Base-by-base conservation (phyloP, 768 basidiomycete species). In the Suillus alpinus region DNA sequence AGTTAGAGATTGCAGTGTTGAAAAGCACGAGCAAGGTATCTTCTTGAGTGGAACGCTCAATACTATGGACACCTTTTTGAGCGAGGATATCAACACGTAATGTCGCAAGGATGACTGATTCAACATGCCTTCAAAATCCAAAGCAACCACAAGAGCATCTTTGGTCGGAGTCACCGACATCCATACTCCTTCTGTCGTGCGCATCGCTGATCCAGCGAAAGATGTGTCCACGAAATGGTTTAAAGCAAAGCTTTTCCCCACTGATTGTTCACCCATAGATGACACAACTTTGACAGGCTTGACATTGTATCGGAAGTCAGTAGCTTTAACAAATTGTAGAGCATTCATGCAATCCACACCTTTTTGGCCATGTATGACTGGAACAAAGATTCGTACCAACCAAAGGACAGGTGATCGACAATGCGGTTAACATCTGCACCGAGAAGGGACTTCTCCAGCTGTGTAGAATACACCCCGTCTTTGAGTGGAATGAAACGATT, bases 241-340 rank as follows among this genome's bases (percentile, higher is more conserved):
- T 36, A 87, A 67, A 0, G 81, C 72, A 58, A 79, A 87, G 57
- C 80, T 83, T 65, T 86, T 86, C 0, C 86, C 86, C 1, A 87
- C 86, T 0, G 84, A 86, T 65, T 87, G 86, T 66, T 86, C 85
- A 1, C 85, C 86, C 86, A 87, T 86, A 0, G 86, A 87, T 0
- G 86, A 85, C 1, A 87, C 85, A 1, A 87, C 86, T 63, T 78
- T 81, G n/a, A 87, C 85, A 2, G 84, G 85, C 83, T 86, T 58
- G 4, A 52, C 8, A 6, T 32, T 18, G 14, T 41, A 36, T 50
- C 39, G 44, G 59, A 57, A 37, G 43, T 52, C 12, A 41, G 31
- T 8, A 26, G 6, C 6, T 47, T 7, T 1, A 0, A 20, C 23
- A 6, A 20, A 60, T 14, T 26, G 10, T 36, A 13, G 4, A 29